Evolutionary conservation across 768 basidiomycete species (phyloP), one percentile per base, ranked within the genome.

Genomic region (Myochromella boudieri): DNA sequence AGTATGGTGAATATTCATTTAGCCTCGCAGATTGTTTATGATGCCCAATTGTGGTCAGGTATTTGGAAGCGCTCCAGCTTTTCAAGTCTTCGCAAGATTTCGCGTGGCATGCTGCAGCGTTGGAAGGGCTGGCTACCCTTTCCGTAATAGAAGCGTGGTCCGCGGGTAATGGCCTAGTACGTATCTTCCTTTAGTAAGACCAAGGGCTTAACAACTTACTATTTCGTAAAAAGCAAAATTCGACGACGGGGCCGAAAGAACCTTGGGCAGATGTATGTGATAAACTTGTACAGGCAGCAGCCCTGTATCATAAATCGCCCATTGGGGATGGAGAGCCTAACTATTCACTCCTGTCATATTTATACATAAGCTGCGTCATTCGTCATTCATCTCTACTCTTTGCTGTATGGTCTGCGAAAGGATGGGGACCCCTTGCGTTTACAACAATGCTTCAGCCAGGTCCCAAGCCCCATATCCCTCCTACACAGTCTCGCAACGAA

Each of bases 41-140:
- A 44, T 42, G n/a, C n/a, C n/a, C 22, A 46, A 54, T 46, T 56
- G 18, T 56, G 44, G 49, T 25, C 58, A 92, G 90, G 82, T 98
- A 93, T 65, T 79, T 82, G 42, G 94, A 98, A 70, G 87, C 93
- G 10, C 68, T 92, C 14, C 77, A 77, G 25, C 62, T 89, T n/a
- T 83, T 92, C 56, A 89, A 85, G 64, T 72, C 73, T 1, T 75
- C 81, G 6, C 80, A 82, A 45, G 95, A 97, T 64, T 67, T 78
- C 18, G 73, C 88, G 21, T 99, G 95, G 95, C 87, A 94, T 62
- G 95, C 91, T 0, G 83, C 87, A 10, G 84, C 85, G 0, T 70
- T 91, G 36, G 97, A 99, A 69, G 91, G 92, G 3, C 64, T 94
- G 56, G 89, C 87, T 1, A 88, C 87, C 2, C 73, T 87, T 22